These are phyloP conservation scores for Arthromyces matolae DNA, from an alignment of 768 basidiomycete species.

Conservation along the genomic window DNA sequence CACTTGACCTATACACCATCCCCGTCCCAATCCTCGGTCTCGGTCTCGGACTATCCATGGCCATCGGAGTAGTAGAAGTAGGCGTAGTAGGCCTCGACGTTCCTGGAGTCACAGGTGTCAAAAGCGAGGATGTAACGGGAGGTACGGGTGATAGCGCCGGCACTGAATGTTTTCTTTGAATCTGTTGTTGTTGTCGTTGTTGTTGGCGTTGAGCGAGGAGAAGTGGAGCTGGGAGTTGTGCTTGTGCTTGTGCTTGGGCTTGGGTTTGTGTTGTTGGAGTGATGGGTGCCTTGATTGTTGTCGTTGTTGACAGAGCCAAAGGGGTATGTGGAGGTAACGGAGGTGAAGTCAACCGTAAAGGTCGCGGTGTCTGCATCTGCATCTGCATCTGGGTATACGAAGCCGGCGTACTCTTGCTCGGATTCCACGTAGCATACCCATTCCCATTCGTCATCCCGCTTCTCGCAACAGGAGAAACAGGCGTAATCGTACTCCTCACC, in stretches of 20 bases:
- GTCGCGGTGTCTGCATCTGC: not conserved
- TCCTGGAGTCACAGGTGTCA: constrained; percentile 14
- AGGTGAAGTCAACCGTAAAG: not conserved
- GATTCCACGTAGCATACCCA: not conserved
- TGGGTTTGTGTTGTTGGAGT: too few species aligned
- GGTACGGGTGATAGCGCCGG: constrained; percentile 32
- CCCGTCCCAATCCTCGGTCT: constrained; percentile 64
- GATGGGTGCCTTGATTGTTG: too few species aligned
- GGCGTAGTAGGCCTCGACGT: not conserved
- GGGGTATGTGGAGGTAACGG: too few species aligned
- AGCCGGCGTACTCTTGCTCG: not conserved
- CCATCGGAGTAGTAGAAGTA: too few species aligned
- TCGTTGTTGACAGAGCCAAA: too few species aligned
- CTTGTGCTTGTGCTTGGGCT: too few species aligned
- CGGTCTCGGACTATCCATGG: constrained; percentile 32
- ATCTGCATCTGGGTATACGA: not conserved
- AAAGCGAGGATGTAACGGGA: constrained; percentile 7
- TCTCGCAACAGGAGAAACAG: too few species aligned
- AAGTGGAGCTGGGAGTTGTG: constrained; percentile 10
- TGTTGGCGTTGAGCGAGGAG: constrained; percentile 26
- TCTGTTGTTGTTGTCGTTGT: not conserved
- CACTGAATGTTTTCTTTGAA: constrained; percentile 13
- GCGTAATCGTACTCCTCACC: too few species aligned
- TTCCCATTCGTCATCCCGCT: not conserved
- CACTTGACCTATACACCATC: constrained; percentile 54